phyloP scores from a whole-genome alignment of 371 early-diverging fungal species.

The Rhizopus delemar region DNA sequence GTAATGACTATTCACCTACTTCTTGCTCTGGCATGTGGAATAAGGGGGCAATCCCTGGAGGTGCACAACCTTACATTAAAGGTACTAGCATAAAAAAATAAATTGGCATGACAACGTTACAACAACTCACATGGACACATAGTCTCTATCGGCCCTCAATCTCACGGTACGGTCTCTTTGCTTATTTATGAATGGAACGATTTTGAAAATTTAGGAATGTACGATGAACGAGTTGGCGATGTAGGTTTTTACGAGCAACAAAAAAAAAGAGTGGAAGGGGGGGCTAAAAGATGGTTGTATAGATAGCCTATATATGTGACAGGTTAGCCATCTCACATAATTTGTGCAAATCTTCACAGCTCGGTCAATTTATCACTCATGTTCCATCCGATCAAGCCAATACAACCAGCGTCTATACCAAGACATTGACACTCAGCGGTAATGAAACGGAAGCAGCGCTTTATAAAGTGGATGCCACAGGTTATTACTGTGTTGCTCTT shows the following conservation, averaged over 20 bases:
- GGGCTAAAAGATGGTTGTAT: background rate
- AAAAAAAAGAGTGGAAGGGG: background rate
- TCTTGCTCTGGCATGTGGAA: conserved; percentile 56
- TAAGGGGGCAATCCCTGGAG: conserved; percentile 48
- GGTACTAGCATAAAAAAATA: conserved; percentile 25
- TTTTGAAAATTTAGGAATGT: conserved; percentile 46
- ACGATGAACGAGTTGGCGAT: conserved; percentile 31
- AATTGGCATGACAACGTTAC: background rate
- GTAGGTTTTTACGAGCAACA: conserved; percentile 12
- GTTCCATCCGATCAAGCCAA: conserved; percentile 30
- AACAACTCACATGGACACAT: background rate
- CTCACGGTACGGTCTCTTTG: conserved; percentile 50
- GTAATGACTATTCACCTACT: conserved; percentile 45
- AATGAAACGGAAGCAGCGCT: conserved; percentile 33
- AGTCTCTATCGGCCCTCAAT: conserved; percentile 50
- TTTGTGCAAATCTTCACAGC: conserved; percentile 44
- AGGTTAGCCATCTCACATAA: conserved; percentile 40
- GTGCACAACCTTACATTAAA: conserved; percentile 45
- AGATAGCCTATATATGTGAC: conserved; percentile 59
- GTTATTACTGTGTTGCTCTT: conserved; percentile 73
- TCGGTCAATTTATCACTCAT: conserved; percentile 46
- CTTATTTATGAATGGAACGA: conserved; percentile 64
- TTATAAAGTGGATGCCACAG: conserved; percentile 64
- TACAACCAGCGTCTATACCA: conserved; percentile 44
- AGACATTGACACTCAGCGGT: conserved; percentile 30